Evolutionary conservation across 305 asterid genomes (phyloP).

Genomic region (Solanum aculeatissimum): DNA sequence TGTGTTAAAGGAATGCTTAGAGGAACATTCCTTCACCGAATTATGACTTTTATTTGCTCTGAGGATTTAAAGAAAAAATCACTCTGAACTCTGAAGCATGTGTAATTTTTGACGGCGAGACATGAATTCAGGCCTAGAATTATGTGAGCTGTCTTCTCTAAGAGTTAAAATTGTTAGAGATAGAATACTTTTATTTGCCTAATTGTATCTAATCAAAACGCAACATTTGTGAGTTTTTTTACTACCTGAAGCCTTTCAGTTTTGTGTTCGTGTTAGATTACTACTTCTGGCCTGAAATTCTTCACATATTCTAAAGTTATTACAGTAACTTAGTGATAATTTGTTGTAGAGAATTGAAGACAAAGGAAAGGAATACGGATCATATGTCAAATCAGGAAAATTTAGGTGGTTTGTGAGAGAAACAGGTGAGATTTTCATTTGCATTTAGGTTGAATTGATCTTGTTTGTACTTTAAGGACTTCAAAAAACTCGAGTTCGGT

Average conservation of each 20-base stretch:
- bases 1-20: neutral
- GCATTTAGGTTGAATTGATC: neutral
- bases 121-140: neutral
- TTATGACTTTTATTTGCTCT: neutral
- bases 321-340: neutral
- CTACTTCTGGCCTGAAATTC: neutral
- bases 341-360: slow-evolving; percentile 69
- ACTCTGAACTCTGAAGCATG: neutral
- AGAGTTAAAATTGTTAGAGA: neutral
- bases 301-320: neutral
- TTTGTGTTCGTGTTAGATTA: neutral
- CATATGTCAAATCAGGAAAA: slow-evolving; percentile 64
- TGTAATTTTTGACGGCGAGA: neutral
- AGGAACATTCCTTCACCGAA: neutral
- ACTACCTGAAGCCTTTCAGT: neutral
- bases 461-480: neutral
- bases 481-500: slow-evolving; percentile 5
- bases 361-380: slow-evolving; percentile 75
- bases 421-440: slow-evolving; percentile 51
- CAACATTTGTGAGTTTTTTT: neutral
- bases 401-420: slow-evolving; percentile 94
- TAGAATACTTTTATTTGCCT: neutral
- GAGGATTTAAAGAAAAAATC: no score
- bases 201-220: neutral
- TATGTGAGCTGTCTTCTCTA: neutral